Base-by-base conservation (phyloP, 495 filamentous ascomycete species). In the Penicillium diatomitis region DNA sequence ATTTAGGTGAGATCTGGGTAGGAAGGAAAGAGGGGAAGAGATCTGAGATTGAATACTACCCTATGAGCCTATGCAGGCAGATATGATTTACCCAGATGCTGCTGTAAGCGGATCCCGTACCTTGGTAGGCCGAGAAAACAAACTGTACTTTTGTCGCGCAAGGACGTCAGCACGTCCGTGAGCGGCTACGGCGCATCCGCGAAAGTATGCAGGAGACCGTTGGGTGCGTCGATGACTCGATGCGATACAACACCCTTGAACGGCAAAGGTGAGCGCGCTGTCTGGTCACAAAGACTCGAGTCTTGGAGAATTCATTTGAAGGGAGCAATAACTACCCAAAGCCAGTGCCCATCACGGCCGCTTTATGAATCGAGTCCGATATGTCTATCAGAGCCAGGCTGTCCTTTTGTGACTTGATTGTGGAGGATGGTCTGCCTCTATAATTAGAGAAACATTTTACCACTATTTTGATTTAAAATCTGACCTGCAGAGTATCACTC, bases 111-210 rank as follows among this genome's bases (percentile, higher is more conserved):
- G 20, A 20, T 20, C 20, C 2, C 20, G 20, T 20, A 40, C 11
- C 9, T 7, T 38, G 38, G 38, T 12, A 44, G 29, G 30, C 31
- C 6, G 43, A 4, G n/a, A 8, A 9, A 27, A 34, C 33, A 32
- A 34, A 37, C 20, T 1, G 20, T 20, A 20, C 20, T 20, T 20
- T 20, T 20, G 20, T 20, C 20, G 20, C 20, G 20, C 20, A 20
- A 20, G 20, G 20, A 20, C 20, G 20, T 20, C 20, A 20, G 20
- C 20, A 20, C 20, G 44, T 11, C 44, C 20, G 33, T 46, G 33
- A 41, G 53, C 53, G 60, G 60, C 49, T 60, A 57, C 60, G 47
- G 59, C 59, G 59, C 59, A 60, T 59, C 53, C 48, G 42, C 48
- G 41, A 49, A 60, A 58, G 49, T 50, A 56, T 54, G 52, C 50